These are phyloP conservation scores for Leptographium radiaticola DNA, from an alignment of 2,329 filamentous ascomycete species.

Conservation along the genomic window DNA sequence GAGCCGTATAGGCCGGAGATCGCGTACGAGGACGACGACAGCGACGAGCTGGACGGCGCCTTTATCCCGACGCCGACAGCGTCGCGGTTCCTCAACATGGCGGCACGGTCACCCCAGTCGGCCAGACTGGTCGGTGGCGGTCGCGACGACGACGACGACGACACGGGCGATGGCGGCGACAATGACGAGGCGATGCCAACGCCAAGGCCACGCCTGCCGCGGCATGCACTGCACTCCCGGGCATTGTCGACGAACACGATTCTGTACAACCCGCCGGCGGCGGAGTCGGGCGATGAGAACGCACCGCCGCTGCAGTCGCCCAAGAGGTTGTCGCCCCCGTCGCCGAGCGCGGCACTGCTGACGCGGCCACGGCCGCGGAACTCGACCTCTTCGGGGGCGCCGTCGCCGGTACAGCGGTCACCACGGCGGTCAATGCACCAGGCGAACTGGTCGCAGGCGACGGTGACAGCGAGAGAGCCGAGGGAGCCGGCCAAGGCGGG, in stretches of 20 bases:
- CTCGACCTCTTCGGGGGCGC: constrained; percentile 20
- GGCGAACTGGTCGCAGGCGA: constrained; percentile 42
- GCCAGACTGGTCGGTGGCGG: constrained; percentile 12
- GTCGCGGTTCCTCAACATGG: constrained; percentile 10
- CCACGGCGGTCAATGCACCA: constrained; percentile 31
- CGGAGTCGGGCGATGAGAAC: constrained; percentile 11
- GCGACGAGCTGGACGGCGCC: constrained; percentile 28
- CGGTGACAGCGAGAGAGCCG: constrained; percentile 36
- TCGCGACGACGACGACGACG: constrained; percentile 4
- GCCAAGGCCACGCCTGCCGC: constrained; percentile 1
- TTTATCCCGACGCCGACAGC: constrained; percentile 42
- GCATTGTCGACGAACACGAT: constrained; percentile 75
- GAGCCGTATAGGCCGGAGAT: neutral
- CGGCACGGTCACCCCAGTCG: constrained; percentile 10
- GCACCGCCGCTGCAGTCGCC: neutral
- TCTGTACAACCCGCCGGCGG: constrained; percentile 55
- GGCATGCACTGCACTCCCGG: constrained; percentile 45
- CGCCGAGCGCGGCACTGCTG: constrained; percentile 21
- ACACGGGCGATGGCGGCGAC: neutral
- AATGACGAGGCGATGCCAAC: neutral
- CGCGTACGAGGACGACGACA: constrained; percentile 18
- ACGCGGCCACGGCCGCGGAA: constrained; percentile 22
- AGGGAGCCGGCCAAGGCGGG: constrained; percentile 37
- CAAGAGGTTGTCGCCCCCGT: constrained; percentile 22
- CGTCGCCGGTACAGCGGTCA: constrained; percentile 25